These are phyloP conservation scores for Penicillium frequentans DNA, from an alignment of 2,329 filamentous ascomycete species.

Conservation along the genomic window DNA sequence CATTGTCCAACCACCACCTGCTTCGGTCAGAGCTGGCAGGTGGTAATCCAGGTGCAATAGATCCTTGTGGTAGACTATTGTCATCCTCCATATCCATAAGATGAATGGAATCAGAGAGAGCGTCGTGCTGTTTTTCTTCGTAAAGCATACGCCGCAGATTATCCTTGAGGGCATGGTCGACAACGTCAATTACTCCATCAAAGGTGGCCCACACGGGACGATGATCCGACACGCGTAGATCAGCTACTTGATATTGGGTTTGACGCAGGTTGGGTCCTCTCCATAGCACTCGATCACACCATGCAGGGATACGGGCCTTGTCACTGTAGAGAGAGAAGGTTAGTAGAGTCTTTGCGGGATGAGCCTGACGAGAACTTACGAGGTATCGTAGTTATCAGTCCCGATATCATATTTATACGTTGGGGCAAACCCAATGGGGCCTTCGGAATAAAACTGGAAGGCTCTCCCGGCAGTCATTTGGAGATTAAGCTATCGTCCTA, in stretches of 20 bases:
- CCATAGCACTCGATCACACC: constrained; percentile 90
- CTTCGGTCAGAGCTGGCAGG: constrained; percentile 62
- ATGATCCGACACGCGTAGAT: constrained; percentile 89
- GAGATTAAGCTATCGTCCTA: constrained; percentile 68
- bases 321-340: constrained; percentile 59
- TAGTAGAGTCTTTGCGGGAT: background rate
- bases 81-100: constrained; percentile 57
- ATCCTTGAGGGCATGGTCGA: constrained; percentile 74
- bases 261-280: constrained; percentile 84
- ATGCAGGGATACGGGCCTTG: constrained; percentile 91
- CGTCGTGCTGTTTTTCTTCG: constrained; percentile 62
- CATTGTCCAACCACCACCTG: constrained; percentile 67
- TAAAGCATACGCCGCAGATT: constrained; percentile 75
- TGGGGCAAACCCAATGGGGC: constrained; percentile 80
- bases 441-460: constrained; percentile 91
- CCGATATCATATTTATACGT: constrained; percentile 96
- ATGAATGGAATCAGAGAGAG: constrained; percentile 17
- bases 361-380: constrained; percentile 53
- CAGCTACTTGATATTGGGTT: constrained; percentile 76
- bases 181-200: constrained; percentile 74
- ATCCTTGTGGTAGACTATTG: constrained; percentile 76
- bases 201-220: constrained; percentile 93
- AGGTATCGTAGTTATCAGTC: constrained; percentile 86
- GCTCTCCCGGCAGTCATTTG: constrained; percentile 92
- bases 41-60: constrained; percentile 74